Percentiles rank a stretch among this genome's conserved stretches.
phyloP scores from a whole-genome alignment of 2,329 filamentous ascomycete genomes.

The Corinectria fuckeliana region DNA sequence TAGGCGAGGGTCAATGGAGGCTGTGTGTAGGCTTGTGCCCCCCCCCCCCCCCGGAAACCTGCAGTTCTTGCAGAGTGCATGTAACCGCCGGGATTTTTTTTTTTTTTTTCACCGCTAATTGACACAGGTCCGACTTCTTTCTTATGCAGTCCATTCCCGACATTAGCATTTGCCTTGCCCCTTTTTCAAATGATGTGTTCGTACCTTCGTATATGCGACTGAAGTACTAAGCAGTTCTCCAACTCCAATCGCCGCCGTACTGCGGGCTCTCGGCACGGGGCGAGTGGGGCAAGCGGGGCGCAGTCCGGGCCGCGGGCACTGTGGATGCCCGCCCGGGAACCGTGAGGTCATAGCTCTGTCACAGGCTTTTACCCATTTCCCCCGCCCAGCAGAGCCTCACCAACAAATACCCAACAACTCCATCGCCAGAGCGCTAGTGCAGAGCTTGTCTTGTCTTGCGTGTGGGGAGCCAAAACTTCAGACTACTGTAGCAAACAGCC shows the following conservation, averaged over 20 bases:
- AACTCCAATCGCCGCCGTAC: not conserved
- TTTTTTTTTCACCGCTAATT: not conserved
- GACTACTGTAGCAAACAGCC: too few relatives aligned
- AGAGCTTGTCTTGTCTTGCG: not conserved
- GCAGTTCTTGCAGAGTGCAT: not conserved
- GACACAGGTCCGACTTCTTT: not conserved
- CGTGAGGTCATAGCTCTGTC: constrained; percentile 30
- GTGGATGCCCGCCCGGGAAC: not conserved
- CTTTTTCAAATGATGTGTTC: not conserved
- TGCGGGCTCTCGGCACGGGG: constrained; percentile 20
- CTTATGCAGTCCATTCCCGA: not conserved
- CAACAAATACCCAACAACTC: not conserved
- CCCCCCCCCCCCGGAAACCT: not conserved
- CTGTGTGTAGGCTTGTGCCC: constrained; percentile 1
- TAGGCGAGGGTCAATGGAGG: not conserved
- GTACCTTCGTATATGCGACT: not conserved
- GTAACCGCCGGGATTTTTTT: not conserved
- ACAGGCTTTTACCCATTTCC: not conserved
- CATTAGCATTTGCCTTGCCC: not conserved
- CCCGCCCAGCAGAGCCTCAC: constrained; percentile 16
- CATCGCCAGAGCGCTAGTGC: not conserved
- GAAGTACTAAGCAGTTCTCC: not conserved
- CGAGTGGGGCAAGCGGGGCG: constrained; percentile 26
- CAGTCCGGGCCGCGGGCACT: constrained; percentile 15
- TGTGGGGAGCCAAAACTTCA: too few relatives aligned